Percentiles rank a stretch among this genome's conserved stretches.
These are phyloP conservation scores for Amniculicola lignicola DNA, from an alignment of 495 filamentous ascomycete species.

Conservation along the genomic window DNA sequence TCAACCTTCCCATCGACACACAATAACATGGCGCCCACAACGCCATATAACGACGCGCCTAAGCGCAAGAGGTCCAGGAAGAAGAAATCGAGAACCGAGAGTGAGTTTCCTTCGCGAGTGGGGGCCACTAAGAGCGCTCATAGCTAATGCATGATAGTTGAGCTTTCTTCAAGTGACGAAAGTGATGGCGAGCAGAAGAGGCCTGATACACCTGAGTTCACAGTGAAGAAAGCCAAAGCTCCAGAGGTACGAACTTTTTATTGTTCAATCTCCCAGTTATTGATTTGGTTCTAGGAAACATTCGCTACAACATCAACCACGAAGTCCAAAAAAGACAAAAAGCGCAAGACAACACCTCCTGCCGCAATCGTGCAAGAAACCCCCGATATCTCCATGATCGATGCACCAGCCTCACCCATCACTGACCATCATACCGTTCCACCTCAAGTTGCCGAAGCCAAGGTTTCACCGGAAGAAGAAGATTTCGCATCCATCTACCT, in stretches of 20 bases:
- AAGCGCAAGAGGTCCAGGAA: constrained; percentile 22
- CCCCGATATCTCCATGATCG: neutral
- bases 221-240: neutral
- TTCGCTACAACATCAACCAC: neutral
- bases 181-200: constrained; percentile 3
- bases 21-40: constrained; percentile 12
- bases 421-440: neutral
- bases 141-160: neutral
- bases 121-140: neutral
- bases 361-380: neutral
- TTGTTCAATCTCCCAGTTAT: too few relatives aligned
- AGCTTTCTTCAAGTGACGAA: constrained; percentile 12
- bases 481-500: constrained; percentile 51
- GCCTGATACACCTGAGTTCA: neutral
- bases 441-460: neutral
- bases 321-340: neutral
- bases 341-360: neutral
- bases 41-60: neutral
- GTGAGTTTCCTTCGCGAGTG: neutral
- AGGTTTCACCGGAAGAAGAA: constrained; percentile 1
- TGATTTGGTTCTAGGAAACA: too few relatives aligned
- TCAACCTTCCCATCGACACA: neutral
- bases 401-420: neutral
- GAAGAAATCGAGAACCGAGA: constrained; percentile 12
- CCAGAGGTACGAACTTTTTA: neutral